phyloP scores from a whole-genome alignment of 768 basidiomycete genomes.

The Pleurotus tuber-regium region DNA sequence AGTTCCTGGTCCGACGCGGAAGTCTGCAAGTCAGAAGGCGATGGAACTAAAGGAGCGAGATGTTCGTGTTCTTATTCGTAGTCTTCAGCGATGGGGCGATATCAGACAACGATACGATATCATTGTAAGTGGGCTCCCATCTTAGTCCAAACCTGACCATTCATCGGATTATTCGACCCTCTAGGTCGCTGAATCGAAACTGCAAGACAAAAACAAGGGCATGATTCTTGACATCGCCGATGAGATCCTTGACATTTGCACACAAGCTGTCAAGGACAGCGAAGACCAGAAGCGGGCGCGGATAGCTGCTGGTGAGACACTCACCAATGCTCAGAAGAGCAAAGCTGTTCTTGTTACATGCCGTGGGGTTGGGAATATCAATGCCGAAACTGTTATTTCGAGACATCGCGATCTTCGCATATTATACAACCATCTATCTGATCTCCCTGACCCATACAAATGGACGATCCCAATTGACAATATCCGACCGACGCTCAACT shows the following conservation, averaged over 20 bases:
- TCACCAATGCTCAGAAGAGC: constrained; percentile 93
- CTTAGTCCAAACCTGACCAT: constrained; percentile 5
- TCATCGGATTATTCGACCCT: constrained; percentile 4
- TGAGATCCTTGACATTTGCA: constrained; percentile 87
- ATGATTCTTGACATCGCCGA: constrained; percentile 91
- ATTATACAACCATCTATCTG: constrained; percentile 75
- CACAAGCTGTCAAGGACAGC: constrained; percentile 79
- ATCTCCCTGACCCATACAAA: constrained; percentile 68
- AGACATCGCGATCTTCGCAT: constrained; percentile 87
- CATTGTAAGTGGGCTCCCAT: constrained; percentile 61
- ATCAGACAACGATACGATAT: constrained; percentile 91
- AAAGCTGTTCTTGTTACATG: constrained; percentile 94
- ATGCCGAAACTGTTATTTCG: constrained; percentile 94
- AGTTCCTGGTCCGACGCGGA: constrained; percentile 68
- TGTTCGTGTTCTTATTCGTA: constrained; percentile 91
- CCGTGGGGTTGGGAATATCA: constrained; percentile 89
- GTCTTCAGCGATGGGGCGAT: constrained; percentile 97
- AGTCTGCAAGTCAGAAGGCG: constrained; percentile 90
- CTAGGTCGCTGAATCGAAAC: constrained; percentile 85
- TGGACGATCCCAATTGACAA: constrained; percentile 92
- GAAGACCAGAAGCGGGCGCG: constrained; percentile 77
- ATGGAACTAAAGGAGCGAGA: constrained; percentile 98
- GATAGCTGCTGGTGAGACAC: constrained; percentile 79
- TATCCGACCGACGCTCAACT: constrained; percentile 91
- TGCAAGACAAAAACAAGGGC: constrained; percentile 90